Evolutionary conservation across 1,139 yeast genomes (phyloP).

Genomic region (Casaregolazyma lundiana): DNA sequence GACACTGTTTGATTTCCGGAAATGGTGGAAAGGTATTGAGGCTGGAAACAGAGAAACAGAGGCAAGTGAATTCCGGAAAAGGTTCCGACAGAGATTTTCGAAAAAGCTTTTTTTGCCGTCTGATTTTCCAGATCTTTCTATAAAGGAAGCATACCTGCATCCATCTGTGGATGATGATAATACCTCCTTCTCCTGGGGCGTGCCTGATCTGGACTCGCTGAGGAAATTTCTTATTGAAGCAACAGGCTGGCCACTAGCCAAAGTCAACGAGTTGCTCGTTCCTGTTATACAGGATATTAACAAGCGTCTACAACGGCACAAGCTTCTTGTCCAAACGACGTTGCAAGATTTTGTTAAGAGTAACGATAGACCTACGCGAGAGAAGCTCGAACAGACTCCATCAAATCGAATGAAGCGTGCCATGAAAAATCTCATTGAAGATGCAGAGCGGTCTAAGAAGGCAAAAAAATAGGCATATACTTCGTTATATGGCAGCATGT

Average conservation of each 20-base stretch:
- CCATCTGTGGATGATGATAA: conserved; percentile 84
- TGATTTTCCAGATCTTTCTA: conserved; percentile 65
- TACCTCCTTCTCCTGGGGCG: conserved; percentile 84
- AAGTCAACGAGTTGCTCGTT: conserved; percentile 79
- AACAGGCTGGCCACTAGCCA: conserved; percentile 77
- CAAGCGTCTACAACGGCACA: conserved; percentile 24
- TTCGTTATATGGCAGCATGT: no score
- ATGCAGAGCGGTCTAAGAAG: conserved; percentile 14
- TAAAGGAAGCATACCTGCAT: conserved; percentile 63
- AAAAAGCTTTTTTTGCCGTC: conserved; percentile 61
- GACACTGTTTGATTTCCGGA: conserved; percentile 39
- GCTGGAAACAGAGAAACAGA: conserved; percentile 27
- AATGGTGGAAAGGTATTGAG: conserved; percentile 55
- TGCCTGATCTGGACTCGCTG: conserved; percentile 76
- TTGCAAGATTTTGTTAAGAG: conserved; percentile 27
- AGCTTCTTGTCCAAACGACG: conserved; percentile 24
- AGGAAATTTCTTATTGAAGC: conserved; percentile 62
- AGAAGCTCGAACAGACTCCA: conserved; percentile 20
- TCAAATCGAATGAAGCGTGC: conserved; percentile 27
- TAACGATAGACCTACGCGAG: conserved; percentile 14
- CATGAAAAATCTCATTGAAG: conserved; percentile 20
- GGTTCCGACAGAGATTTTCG: conserved; percentile 53
- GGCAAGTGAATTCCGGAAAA: conserved; percentile 31
- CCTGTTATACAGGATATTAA: conserved; percentile 84
- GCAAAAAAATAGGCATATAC: background rate